Evolutionary conservation across 169 alveolate genomes (phyloP).

Genomic region (Eimeria mitis): DNA sequence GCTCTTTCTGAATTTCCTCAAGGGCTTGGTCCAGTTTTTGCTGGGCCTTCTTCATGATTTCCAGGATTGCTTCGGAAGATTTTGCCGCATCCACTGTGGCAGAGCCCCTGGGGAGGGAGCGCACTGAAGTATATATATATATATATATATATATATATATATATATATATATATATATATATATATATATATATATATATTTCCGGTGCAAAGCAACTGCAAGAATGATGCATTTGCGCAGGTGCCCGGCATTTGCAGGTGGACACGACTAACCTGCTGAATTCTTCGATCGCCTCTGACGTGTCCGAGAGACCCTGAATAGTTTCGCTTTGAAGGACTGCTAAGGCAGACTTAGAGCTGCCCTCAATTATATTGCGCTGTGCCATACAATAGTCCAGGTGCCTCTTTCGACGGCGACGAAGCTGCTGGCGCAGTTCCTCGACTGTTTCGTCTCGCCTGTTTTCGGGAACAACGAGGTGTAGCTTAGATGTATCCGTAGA

Average conservation of each 20-base stretch:
- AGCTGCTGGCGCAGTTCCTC: constrained; percentile 51
- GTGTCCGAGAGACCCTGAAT: constrained; percentile 30
- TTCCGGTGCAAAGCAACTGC: neutral
- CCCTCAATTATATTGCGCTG: constrained; percentile 6
- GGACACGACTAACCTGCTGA: constrained; percentile 26
- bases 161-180: too few species aligned
- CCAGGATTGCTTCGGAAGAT: neutral
- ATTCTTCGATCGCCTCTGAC: neutral
- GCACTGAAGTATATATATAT: neutral
- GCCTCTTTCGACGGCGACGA: constrained; percentile 44
- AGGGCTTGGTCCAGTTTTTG: constrained; percentile 36
- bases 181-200: too few species aligned
- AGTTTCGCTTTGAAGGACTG: constrained; percentile 15
- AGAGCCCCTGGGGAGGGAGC: constrained; percentile 30
- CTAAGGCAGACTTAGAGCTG: constrained; percentile 10
- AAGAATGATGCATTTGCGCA: neutral
- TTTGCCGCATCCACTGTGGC: constrained; percentile 44
- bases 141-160: too few species aligned
- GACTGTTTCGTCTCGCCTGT: constrained; percentile 6
- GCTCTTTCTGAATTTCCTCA: constrained; percentile 42
- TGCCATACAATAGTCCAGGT: constrained; percentile 34
- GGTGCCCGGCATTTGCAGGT: neutral
- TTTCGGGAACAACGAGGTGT: neutral
- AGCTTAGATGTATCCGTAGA: neutral
- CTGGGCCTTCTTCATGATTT: constrained; percentile 25